phyloP scores from a whole-genome alignment of 495 filamentous ascomycete species.

The Talaromyces adpressus region DNA sequence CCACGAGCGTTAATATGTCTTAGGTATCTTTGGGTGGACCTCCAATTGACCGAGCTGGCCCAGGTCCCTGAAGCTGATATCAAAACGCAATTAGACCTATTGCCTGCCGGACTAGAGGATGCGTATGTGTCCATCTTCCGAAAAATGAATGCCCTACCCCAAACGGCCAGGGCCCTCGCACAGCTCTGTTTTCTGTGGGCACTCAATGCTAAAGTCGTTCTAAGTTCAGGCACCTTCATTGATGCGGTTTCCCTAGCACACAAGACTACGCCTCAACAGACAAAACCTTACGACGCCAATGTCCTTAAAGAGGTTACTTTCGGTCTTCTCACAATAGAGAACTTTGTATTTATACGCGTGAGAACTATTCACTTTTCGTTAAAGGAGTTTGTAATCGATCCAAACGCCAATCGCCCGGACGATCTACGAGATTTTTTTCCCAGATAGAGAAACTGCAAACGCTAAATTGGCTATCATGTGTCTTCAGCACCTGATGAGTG shows the following conservation, averaged over 20 bases:
- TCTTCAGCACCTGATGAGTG: background rate
- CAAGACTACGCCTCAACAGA: background rate
- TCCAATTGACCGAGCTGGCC: background rate
- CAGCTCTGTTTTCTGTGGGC: background rate
- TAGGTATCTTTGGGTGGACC: background rate
- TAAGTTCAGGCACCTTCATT: background rate
- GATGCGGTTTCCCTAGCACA: background rate
- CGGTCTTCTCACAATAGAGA: background rate
- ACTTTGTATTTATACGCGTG: background rate
- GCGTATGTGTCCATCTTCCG: background rate
- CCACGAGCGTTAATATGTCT: background rate
- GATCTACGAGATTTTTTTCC: background rate
- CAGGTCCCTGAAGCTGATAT: background rate
- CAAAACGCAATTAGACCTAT: background rate
- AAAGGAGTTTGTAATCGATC: background rate
- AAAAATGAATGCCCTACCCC: background rate
- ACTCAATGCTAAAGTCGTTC: background rate
- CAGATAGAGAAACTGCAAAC: background rate
- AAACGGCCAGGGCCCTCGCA: background rate
- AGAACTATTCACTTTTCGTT: background rate
- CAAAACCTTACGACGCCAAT: background rate
- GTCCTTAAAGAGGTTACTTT: background rate
- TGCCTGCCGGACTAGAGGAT: background rate
- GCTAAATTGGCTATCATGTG: background rate
- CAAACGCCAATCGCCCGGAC: background rate